Evolutionary conservation across 768 basidiomycete species (phyloP), one percentile per base, ranked within the genome.

Genomic region (Pleurotus platypus): DNA sequence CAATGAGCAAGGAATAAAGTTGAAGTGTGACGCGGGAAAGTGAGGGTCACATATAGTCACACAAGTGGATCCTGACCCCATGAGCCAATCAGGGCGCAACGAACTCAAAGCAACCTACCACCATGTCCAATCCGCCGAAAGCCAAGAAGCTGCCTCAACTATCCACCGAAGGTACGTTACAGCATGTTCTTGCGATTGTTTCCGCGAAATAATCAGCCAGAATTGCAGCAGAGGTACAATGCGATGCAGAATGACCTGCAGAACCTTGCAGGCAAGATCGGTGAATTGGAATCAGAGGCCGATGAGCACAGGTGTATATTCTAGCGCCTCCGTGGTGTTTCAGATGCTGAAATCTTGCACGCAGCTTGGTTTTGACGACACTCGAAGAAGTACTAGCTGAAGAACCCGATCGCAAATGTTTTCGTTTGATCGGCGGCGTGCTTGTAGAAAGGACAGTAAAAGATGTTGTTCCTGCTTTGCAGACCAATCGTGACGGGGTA

Each of bases 371-470:
- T 7, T 79, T 98, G 39, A 80, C 82, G 3, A 98, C 97, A 1
- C 73, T 99, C 37, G 82, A 88, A 61, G 94, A 98, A 61, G 86
- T 86, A 8, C 74, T 93, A 39, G 78, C 76, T n/a, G 82, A 85
- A 58, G 90, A 95, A 58, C 94, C 96, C 15, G 81, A 86, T 71
- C 86, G 97, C 57, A 94, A 93, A 75, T 98, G 97, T 72, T 99
- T 98, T 75, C 87, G 96, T 54, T 79, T 98, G 62, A 90, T 99
- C 61, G 97, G 97, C 4, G 96, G 96, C 26, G 88, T 97, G 5
- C 81, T 99, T 13, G 96, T 98, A 26, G 94, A 98, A 69, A 82
- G 95, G 47, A 98, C 95, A 2, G 97, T 98, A 46, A 87, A 89
- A 67, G 96, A 98, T 62, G 92, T 98, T 49, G 86, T 91, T 38